Evolutionary conservation across 805 yeast genomes (phyloP).

Genomic region (Candida michaelii): DNA sequence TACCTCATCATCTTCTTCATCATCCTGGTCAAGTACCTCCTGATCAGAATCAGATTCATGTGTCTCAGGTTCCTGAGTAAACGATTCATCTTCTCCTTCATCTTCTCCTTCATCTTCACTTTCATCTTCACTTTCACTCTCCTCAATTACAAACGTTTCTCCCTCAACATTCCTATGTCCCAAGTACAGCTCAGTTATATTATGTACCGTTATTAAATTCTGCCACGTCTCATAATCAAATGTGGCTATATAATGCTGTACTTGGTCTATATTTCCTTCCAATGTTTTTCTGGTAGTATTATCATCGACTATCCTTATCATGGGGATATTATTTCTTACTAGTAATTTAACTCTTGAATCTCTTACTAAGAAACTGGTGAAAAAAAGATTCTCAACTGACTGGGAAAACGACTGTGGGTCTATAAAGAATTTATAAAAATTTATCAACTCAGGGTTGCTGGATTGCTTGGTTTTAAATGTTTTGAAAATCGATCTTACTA

Average conservation of each 20-base stretch:
- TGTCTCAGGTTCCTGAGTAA: no score
- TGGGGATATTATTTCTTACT: conserved; percentile 36
- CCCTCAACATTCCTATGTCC: conserved; percentile 39
- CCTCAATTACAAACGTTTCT: conserved; percentile 20
- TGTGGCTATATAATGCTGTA: conserved; percentile 69
- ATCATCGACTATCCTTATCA: conserved; percentile 33
- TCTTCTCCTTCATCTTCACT: conserved; percentile 2
- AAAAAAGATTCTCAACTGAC: conserved; percentile 81
- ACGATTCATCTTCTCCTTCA: neutral
- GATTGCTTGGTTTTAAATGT: conserved; percentile 31
- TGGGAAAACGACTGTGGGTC: conserved; percentile 77
- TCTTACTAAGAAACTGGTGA: conserved; percentile 73
- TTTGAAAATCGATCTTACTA: conserved; percentile 56
- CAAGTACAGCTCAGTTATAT: conserved; percentile 56
- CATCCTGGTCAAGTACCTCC: neutral
- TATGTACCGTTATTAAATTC: conserved; percentile 49
- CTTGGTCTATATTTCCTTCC: conserved; percentile 12
- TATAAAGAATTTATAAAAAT: conserved; percentile 64
- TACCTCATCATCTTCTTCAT: neutral
- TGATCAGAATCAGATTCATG: neutral
- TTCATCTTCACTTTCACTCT: conserved; percentile 4
- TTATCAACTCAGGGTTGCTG: conserved; percentile 35
- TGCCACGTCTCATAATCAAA: conserved; percentile 70
- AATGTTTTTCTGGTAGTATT: conserved; percentile 15
- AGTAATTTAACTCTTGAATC: conserved; percentile 60